Conservation (phyloP, 176 grass and related monocot genomes). For the Otatea glauca region DNA sequence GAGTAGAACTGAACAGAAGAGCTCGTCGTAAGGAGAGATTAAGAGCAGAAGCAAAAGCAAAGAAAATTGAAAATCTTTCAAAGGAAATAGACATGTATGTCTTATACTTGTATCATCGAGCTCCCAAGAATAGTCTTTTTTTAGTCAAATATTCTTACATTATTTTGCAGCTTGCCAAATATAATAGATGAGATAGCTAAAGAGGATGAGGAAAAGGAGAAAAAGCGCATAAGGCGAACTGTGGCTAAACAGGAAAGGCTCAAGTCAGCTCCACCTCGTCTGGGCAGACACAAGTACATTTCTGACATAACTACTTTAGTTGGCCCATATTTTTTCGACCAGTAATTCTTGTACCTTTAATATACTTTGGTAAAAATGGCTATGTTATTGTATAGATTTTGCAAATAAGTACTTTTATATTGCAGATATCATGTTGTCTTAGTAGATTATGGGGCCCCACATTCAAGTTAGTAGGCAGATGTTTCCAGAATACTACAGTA, state of each 20-base stretch:
- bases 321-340: not conserved
- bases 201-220: slow-evolving; percentile 89
- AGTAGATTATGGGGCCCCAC: too few relatives aligned
- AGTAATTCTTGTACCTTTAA: not conserved
- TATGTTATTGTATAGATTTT: not conserved
- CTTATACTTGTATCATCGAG: not conserved
- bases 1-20: slow-evolving; percentile 83
- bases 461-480: not conserved
- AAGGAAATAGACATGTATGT: slow-evolving; percentile 91
- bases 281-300: slow-evolving; percentile 89
- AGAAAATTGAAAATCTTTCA: slow-evolving; percentile 66
- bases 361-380: not conserved
- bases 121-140: not conserved
- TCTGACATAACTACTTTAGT: not conserved
- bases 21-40: slow-evolving; percentile 80
- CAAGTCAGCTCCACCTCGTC: slow-evolving; percentile 78
- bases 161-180: slow-evolving; percentile 69
- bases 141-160: slow-evolving; percentile 9
- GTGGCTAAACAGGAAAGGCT: slow-evolving; percentile 74
- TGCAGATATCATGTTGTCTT: too few relatives aligned
- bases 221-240: slow-evolving; percentile 56
- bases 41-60: slow-evolving; percentile 63
- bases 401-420: too few relatives aligned
- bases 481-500: not conserved
- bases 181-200: slow-evolving; percentile 89